phyloP scores from a whole-genome alignment of 164 flowering plant species.

The Vitis amurensis region DNA sequence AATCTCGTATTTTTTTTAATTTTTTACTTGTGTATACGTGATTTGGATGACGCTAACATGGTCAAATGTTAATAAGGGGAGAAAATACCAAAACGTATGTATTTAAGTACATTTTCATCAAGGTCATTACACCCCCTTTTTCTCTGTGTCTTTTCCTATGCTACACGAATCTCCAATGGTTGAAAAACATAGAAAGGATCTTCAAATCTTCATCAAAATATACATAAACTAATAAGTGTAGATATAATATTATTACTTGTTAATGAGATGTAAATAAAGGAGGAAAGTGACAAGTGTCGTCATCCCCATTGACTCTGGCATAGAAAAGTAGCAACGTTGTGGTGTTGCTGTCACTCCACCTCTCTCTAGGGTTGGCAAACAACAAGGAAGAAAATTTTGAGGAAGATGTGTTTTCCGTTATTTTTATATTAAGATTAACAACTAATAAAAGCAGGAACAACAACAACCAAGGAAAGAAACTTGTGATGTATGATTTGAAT shows the following conservation, averaged over 20 bases:
- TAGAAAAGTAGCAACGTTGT: background rate
- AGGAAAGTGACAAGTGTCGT: conserved; percentile 16
- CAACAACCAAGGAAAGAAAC: too few relatives aligned
- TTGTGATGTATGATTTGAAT: too few relatives aligned
- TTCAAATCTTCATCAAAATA: background rate
- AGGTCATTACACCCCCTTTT: background rate
- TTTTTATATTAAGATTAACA: too few relatives aligned
- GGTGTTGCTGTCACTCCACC: background rate
- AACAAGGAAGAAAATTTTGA: conserved; percentile 12
- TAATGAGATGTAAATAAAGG: background rate
- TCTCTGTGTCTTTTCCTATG: background rate
- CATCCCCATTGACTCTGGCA: conserved; percentile 14
- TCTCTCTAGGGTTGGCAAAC: conserved; percentile 28
- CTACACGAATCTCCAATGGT: background rate
- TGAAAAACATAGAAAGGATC: background rate
- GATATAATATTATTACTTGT: too few relatives aligned
- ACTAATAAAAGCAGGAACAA: too few relatives aligned
- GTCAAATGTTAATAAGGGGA: too few relatives aligned
- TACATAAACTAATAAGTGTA: too few relatives aligned
- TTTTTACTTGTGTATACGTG: too few relatives aligned
- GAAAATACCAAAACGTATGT: background rate
- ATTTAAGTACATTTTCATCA: too few relatives aligned
- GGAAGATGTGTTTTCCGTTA: conserved; percentile 1
- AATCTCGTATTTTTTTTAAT: too few relatives aligned
- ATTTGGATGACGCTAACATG: too few relatives aligned